These are phyloP conservation scores for Furculomyces boomerangus DNA, from an alignment of 371 early-diverging fungal genomes.

Conservation along the genomic window DNA sequence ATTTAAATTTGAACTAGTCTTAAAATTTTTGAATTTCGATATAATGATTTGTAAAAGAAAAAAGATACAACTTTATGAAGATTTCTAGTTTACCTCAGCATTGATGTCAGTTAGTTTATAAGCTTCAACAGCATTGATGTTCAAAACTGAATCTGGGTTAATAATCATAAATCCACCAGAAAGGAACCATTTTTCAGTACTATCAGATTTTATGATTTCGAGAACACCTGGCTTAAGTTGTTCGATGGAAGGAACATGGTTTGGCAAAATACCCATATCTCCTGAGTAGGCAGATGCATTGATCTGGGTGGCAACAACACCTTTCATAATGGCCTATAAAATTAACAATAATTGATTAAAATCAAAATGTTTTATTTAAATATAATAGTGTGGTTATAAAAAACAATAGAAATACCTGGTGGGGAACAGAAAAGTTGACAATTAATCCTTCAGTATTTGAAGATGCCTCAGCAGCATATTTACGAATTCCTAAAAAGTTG, in stretches of 20 bases:
- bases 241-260: slow-evolving; percentile 92
- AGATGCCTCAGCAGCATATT: slow-evolving; percentile 1
- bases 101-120: slow-evolving; percentile 75
- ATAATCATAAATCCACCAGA: slow-evolving; percentile 93
- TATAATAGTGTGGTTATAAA: not conserved
- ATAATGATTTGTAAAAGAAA: too few species aligned
- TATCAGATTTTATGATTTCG: slow-evolving; percentile 57
- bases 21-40: too few species aligned
- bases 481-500: too few species aligned
- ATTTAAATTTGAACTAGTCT: too few species aligned
- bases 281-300: slow-evolving; percentile 87
- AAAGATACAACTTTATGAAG: too few species aligned
- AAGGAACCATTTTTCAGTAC: slow-evolving; percentile 76
- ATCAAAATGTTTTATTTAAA: not conserved
- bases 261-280: slow-evolving; percentile 95
- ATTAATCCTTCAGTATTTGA: not conserved
- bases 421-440: slow-evolving; percentile 1
- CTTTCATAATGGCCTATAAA: slow-evolving; percentile 40
- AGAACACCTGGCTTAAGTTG: slow-evolving; percentile 88
- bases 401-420: not conserved
- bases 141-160: slow-evolving; percentile 88
- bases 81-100: too few species aligned
- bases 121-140: slow-evolving; percentile 96
- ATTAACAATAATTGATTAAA: not conserved
- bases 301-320: slow-evolving; percentile 71